phyloP scores from a whole-genome alignment of 352 stramenopile species.

The Elongisporangium prolatum region DNA sequence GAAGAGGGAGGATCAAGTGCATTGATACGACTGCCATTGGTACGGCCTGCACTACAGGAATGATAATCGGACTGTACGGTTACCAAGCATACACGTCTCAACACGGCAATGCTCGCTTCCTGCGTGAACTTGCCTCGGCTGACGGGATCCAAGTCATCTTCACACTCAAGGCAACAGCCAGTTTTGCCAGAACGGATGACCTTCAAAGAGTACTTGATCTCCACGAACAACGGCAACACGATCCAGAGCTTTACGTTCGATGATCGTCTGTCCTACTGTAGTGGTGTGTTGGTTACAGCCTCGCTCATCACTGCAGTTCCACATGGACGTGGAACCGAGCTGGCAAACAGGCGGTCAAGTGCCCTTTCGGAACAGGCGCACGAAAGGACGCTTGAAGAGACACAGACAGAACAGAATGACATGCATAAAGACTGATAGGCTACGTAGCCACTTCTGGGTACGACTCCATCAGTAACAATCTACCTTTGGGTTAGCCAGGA shows the following conservation, averaged over 20 bases:
- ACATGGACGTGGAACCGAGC: too few species aligned
- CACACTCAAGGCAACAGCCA: conserved; percentile 6
- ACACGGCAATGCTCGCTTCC: conserved; percentile 15
- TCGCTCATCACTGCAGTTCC: too few species aligned
- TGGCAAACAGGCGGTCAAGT: too few species aligned
- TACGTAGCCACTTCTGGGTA: too few species aligned
- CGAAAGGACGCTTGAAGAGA: too few species aligned
- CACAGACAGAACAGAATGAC: too few species aligned
- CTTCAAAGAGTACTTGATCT: conserved; percentile 17
- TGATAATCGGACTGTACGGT: conserved; percentile 17
- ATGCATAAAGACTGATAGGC: too few species aligned
- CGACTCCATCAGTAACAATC: too few species aligned
- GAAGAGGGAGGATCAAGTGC: too few species aligned
- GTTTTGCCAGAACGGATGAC: conserved; percentile 6
- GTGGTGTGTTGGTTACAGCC: too few species aligned
- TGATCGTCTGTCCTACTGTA: conserved; percentile 23
- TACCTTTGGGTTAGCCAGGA: too few species aligned
- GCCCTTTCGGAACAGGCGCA: too few species aligned
- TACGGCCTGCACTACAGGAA: conserved; percentile 1
- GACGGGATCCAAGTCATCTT: conserved; percentile 25
- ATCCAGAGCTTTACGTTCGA: conserved; percentile 3
- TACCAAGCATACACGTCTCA: conserved; percentile 14
- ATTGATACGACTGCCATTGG: neutral
- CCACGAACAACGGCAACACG: conserved; percentile 5
- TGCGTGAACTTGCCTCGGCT: conserved; percentile 18